phyloP scores from a whole-genome alignment of 768 basidiomycete genomes.

The Mrakia gelida region DNA sequence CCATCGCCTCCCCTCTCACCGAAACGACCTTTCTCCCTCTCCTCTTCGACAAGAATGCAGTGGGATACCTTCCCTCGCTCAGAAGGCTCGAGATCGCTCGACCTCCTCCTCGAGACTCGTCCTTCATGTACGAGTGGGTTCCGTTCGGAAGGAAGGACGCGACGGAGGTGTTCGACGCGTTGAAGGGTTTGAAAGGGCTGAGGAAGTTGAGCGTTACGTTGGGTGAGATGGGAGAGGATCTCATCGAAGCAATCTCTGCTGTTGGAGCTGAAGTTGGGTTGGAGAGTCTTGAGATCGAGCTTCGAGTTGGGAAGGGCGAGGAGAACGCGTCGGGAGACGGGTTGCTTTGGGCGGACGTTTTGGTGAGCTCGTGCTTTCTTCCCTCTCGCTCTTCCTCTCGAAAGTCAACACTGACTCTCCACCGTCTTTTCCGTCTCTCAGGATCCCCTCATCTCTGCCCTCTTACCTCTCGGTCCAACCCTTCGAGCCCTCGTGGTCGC shows the following conservation, averaged over 20 bases:
- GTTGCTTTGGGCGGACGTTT: neutral
- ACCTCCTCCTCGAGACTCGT: too few species aligned
- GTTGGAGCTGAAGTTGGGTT: neutral
- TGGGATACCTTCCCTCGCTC: too few species aligned
- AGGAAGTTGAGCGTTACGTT: neutral
- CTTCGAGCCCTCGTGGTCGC: neutral
- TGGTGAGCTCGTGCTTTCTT: neutral
- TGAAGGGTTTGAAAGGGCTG: neutral
- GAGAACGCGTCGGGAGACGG: neutral
- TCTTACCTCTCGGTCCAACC: neutral
- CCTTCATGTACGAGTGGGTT: neutral
- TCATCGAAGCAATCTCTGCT: neutral
- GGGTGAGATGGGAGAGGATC: neutral
- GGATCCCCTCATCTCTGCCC: neutral
- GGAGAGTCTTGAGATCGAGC: neutral
- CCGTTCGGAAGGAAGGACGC: neutral
- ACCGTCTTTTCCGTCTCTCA: neutral
- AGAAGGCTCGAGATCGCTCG: too few species aligned
- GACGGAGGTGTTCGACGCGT: neutral
- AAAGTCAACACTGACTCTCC: neutral
- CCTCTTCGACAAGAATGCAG: neutral
- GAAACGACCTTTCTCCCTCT: neutral
- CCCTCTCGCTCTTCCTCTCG: too few species aligned
- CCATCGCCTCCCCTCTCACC: neutral
- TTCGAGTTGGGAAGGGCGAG: neutral